Conservation (phyloP, 192 early-diverging fungal genomes). For the Backusella tarrabulga region DNA sequence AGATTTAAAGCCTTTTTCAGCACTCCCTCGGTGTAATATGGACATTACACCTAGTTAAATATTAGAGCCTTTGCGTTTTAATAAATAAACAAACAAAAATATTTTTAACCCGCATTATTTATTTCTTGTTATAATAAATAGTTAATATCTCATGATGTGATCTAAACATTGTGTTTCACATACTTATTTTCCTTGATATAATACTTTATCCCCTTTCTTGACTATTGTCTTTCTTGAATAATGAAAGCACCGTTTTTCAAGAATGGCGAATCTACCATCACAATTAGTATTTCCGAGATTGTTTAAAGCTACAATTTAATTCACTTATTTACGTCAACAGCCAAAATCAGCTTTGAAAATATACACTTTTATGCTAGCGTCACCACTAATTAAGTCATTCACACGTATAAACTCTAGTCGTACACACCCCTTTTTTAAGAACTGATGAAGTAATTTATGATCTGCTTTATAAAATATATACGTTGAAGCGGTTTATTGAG, state of each 20-base stretch:
- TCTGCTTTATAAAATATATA: no score
- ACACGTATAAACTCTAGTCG: background rate
- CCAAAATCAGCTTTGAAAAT: background rate
- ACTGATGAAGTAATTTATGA: background rate
- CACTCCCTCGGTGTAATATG: background rate
- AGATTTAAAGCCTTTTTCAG: background rate
- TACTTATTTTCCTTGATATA: background rate
- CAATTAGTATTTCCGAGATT: background rate
- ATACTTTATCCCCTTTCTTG: background rate
- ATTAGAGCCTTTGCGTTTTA: background rate
- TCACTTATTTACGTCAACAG: background rate
- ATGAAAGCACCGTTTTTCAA: background rate
- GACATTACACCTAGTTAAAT: background rate
- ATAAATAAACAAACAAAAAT: background rate
- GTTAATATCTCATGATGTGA: background rate
- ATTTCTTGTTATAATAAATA: background rate
- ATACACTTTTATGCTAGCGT: background rate
- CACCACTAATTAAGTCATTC: background rate
- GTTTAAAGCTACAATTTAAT: background rate
- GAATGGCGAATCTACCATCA: background rate
- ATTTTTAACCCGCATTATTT: background rate
- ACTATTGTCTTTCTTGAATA: background rate
- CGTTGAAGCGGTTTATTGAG: no score
- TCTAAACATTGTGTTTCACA: background rate
- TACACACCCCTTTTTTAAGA: background rate